Evolutionary conservation across 768 basidiomycete genomes (phyloP), one percentile per base, ranked within the genome.

Genomic region (Mycena alexandri): DNA sequence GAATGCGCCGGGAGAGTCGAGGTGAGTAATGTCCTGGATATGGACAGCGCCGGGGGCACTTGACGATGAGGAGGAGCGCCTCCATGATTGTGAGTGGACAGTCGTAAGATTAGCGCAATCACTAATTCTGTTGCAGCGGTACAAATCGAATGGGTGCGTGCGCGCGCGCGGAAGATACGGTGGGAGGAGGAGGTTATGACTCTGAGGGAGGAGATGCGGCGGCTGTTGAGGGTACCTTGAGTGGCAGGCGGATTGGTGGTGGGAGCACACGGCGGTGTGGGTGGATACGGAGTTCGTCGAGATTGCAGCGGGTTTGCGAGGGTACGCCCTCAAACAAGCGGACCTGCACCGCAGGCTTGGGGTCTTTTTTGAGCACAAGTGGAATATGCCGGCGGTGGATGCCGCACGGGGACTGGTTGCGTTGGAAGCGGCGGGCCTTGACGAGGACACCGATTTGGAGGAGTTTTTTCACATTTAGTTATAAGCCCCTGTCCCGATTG

Each of bases 161-260:
- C 67, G 6, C 34, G 46, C 4, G 67, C 68, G 14, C 41, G 70
- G 29, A 56, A 53, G 10, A 43, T 14, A 0, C 33, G 70, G 12
- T 71, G 60, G 61, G 5, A 17, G 5, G 70, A 71, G 41, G 67
- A 71, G 48, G 70, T 71, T 1, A 22, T 56, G 50, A n/a, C 65
- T 1, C 38, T 71, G 17, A 17, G 53, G 25, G 70, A 71, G 61
- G 70, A 71, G 38, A 65, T 65, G 68, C 22, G 54, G n/a, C 47
- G 70, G 21, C 63, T 68, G 25, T 19, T 64, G n/a, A n/a, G 22
- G 42, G 0, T 58, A 42, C 21, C 42, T 70, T 19, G 41, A 5
- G 33, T 64, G 61, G 59, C 52, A 66, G 38, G 36, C 24, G 41
- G 53, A 38, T 16, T 61, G 67, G 56, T 47, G 43, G 48, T n/a